phyloP scores from a whole-genome alignment of 2,329 filamentous ascomycete genomes.

The Lachnellula willkommii region DNA sequence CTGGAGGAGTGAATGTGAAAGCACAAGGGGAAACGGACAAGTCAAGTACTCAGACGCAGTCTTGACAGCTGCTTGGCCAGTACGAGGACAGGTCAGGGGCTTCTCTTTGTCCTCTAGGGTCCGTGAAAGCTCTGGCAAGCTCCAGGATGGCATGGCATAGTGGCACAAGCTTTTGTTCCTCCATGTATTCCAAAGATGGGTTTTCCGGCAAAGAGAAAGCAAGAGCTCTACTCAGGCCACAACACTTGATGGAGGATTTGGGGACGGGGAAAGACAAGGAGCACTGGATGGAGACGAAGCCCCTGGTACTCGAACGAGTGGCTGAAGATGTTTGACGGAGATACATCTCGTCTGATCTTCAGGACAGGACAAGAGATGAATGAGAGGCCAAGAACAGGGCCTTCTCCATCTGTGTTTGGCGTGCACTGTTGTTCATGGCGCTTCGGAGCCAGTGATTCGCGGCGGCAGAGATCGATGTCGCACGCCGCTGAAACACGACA shows the following conservation, averaged over 20 bases:
- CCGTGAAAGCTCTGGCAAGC: neutral
- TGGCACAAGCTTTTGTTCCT: slow-evolving; percentile 5
- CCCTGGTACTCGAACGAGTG: slow-evolving; percentile 1
- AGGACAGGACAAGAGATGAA: slow-evolving; percentile 4
- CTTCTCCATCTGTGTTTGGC: neutral
- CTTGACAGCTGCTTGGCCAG: neutral
- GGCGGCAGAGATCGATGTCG: neutral
- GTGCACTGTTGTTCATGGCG: neutral
- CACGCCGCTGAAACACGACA: neutral
- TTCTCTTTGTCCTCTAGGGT: neutral
- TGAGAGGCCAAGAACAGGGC: neutral
- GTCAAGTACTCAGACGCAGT: slow-evolving; percentile 3
- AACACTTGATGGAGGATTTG: neutral
- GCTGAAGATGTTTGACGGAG: slow-evolving; percentile 2
- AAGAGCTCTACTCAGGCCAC: neutral
- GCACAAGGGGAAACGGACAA: slow-evolving; percentile 2
- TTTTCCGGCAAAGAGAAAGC: neutral
- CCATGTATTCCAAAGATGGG: neutral
- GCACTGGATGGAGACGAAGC: neutral
- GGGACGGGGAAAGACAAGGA: neutral
- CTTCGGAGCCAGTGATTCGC: neutral
- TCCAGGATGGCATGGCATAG: neutral
- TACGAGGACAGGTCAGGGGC: neutral
- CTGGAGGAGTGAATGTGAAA: slow-evolving; percentile 1
- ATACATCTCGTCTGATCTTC: slow-evolving; percentile 4